A percentile compares a stretch with the other conserved stretches of the same genome.
phyloP scores from a whole-genome alignment of 2,329 filamentous ascomycete species.

The Ascochyta clinopodiicola region DNA sequence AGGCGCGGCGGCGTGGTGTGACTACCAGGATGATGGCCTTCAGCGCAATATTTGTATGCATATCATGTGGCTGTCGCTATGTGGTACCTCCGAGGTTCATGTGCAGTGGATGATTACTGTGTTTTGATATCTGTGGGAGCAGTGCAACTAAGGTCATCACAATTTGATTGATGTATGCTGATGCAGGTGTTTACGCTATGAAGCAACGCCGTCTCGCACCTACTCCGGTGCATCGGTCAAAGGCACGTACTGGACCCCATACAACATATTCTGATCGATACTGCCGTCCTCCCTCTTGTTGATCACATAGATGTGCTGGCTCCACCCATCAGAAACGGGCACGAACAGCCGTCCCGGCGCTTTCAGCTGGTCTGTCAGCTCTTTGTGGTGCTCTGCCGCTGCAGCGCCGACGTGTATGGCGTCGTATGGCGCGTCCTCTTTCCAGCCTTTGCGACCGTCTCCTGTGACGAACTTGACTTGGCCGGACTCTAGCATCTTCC shows the following conservation, averaged over 20 bases:
- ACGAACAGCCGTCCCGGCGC: constrained; percentile 83
- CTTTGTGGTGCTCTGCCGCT: constrained; percentile 73
- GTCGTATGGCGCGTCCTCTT: constrained; percentile 71
- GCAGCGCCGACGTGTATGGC: constrained; percentile 95
- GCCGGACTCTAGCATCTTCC: constrained; percentile 67
- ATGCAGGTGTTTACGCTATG: constrained; percentile 1
- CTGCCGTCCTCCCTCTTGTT: constrained; percentile 73
- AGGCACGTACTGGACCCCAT: constrained; percentile 78
- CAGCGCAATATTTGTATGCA: no score
- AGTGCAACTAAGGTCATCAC: not conserved
- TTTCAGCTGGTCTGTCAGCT: constrained; percentile 77
- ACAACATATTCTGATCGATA: constrained; percentile 62
- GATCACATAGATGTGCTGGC: constrained; percentile 75
- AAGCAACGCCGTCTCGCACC: not conserved
- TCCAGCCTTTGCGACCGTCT: constrained; percentile 63
- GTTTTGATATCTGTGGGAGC: no score
- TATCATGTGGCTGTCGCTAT: no score
- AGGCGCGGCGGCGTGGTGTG: no score
- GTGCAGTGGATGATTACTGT: no score
- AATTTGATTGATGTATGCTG: constrained; percentile 5
- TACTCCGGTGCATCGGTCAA: constrained; percentile 70
- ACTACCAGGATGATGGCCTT: no score
- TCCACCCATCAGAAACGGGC: constrained; percentile 65
- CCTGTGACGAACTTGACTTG: constrained; percentile 74
- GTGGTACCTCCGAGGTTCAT: no score